A percentile compares a stretch with the other conserved stretches of the same genome.
These are phyloP conservation scores for Trichoderma cornu-damae DNA, from an alignment of 2,329 filamentous ascomycete genomes.

Conservation along the genomic window DNA sequence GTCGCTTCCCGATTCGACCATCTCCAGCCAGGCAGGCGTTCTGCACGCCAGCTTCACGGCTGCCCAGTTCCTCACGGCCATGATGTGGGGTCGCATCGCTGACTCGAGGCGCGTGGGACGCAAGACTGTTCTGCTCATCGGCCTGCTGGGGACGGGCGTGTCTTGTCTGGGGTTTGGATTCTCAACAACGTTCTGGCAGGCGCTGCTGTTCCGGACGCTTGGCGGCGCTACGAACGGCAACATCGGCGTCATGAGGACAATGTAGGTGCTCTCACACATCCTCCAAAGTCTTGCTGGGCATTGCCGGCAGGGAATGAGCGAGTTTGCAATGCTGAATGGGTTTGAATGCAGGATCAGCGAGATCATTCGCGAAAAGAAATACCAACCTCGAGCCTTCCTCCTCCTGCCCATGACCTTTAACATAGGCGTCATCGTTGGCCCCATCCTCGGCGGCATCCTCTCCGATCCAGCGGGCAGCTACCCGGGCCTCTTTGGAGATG, in stretches of 20 bases:
- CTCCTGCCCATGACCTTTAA: constrained; percentile 72
- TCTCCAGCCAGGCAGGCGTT: constrained; percentile 71
- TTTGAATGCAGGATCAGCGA: constrained; percentile 50
- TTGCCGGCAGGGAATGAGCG: not conserved
- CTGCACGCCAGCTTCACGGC: constrained; percentile 75
- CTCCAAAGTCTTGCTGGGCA: not conserved
- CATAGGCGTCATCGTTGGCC: constrained; percentile 67
- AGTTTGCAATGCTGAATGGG: not conserved
- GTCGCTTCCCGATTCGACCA: constrained; percentile 53
- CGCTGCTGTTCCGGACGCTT: constrained; percentile 63
- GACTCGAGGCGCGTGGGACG: constrained; percentile 60
- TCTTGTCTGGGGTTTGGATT: constrained; percentile 56
- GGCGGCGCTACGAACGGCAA: constrained; percentile 70
- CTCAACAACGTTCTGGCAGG: constrained; percentile 61
- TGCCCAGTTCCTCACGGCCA: constrained; percentile 75
- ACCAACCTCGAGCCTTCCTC: constrained; percentile 67
- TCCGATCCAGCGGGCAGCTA: constrained; percentile 60
- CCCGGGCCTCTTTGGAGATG: constrained; percentile 45
- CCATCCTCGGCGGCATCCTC: constrained; percentile 62
- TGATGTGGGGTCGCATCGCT: constrained; percentile 73
- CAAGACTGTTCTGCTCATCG: constrained; percentile 73
- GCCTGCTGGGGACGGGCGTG: constrained; percentile 59
- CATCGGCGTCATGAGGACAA: constrained; percentile 68
- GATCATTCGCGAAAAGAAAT: constrained; percentile 59
- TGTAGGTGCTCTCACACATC: constrained; percentile 42